These are phyloP conservation scores for Gamarada debralockiae DNA, from an alignment of 495 filamentous ascomycete species.

Conservation along the genomic window DNA sequence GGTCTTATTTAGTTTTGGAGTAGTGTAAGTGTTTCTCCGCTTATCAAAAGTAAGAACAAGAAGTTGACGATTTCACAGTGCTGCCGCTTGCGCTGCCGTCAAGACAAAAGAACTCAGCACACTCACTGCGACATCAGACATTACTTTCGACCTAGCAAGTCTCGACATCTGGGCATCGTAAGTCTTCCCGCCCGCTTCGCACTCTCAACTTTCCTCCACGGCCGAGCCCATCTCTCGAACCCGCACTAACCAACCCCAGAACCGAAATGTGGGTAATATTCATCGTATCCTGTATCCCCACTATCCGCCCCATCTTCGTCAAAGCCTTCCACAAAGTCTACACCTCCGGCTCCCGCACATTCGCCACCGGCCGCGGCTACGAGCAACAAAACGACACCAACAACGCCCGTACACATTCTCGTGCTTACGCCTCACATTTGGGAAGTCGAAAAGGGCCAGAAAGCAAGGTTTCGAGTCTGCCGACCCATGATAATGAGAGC, in stretches of 20 bases:
- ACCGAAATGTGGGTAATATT: slow-evolving; percentile 19
- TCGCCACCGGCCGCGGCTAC: neutral
- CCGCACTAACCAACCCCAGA: slow-evolving; percentile 4
- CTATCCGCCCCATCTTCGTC: slow-evolving; percentile 15
- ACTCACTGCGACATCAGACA: slow-evolving; percentile 6
- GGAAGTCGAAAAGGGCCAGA: neutral
- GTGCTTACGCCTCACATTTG: neutral
- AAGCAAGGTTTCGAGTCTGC: neutral
- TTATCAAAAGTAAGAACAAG: neutral
- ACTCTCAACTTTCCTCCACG: too few species aligned
- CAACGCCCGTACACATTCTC: neutral
- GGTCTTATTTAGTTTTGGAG: slow-evolving; percentile 39
- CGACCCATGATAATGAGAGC: neutral
- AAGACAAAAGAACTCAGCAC: slow-evolving; percentile 8
- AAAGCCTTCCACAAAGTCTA: slow-evolving; percentile 11
- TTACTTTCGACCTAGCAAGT: slow-evolving; percentile 6
- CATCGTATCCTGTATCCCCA: slow-evolving; percentile 14
- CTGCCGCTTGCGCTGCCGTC: slow-evolving; percentile 10
- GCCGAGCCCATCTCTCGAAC: neutral
- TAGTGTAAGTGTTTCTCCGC: slow-evolving; percentile 32
- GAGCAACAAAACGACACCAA: neutral
- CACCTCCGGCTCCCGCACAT: neutral
- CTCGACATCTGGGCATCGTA: slow-evolving; percentile 18
- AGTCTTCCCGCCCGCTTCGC: neutral
- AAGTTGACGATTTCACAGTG: slow-evolving; percentile 9